Base-by-base conservation (phyloP, 805 yeast species). In the Jamesozyma hellenica region DNA sequence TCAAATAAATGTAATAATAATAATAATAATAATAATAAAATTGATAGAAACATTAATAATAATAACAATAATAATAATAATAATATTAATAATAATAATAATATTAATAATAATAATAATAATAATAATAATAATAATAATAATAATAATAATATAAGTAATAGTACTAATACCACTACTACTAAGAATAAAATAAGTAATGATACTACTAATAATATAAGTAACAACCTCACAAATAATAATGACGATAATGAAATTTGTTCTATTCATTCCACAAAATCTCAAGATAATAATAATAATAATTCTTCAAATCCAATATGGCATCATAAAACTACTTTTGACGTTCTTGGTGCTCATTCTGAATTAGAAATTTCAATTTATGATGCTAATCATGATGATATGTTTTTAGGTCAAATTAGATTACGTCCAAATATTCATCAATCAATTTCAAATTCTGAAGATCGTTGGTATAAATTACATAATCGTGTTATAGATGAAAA, bases 311-410 rank as follows among this genome's bases (percentile, higher is more conserved):
- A 81, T 56, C 95, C 96, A 13, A 67, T 73, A 26, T 90, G 96
- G 95, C 82, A 84, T 55, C 95, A 88, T 60, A 86, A 86, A 57
- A 90, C 96, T 12, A 76, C 77, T 11, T 90, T 92, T 56, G 98
- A 90, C 60, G 95, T 92, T 34, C 75, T 86, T 31, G 94, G 90
- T 14, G 77, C 81, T 32, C 77, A 72, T 50, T 79, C 94, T 2
- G 94, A 83, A 56, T 68, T 92, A 44, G 95, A 86, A 53, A 77
- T 92, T 39, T 82, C 92, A n/a, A 78, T 92, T 26, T 92, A 90
- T 63, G 98, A 90, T 60, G 79, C 87, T 7, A 76, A 77, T 23
- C 71, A 74, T 49, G 82, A 82, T 54, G 96, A 90, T 56, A 72
- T 77, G 37, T 90, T 88, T 51, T 66, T 90, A 52, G 98, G 98